phyloP scores from a whole-genome alignment of 1,284 basidiomycete species.

The Fomitopsis pinicola region DNA sequence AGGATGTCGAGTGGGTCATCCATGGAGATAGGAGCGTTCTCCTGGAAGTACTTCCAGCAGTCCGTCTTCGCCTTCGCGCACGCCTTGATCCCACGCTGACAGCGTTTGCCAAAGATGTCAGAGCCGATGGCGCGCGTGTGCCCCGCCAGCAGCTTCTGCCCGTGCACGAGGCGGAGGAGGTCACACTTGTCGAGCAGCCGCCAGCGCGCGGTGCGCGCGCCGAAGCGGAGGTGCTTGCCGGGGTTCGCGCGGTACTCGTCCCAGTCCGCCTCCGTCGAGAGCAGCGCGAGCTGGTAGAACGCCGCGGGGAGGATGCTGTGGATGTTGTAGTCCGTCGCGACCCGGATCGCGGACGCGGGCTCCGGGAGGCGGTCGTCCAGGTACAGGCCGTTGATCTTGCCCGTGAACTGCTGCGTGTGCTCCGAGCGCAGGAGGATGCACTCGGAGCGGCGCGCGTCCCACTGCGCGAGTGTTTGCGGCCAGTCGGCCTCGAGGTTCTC shows the following conservation, averaged over 20 bases:
- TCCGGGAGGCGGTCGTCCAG: slow-evolving; percentile 31
- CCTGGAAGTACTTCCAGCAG: slow-evolving; percentile 32
- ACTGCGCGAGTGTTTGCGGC: slow-evolving; percentile 30
- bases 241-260: slow-evolving; percentile 25
- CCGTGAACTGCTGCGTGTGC: slow-evolving; percentile 25
- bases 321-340: slow-evolving; percentile 28
- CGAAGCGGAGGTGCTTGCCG: slow-evolving; percentile 28
- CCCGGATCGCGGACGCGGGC: slow-evolving; percentile 29
- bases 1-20: slow-evolving; percentile 30
- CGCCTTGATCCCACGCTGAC: slow-evolving; percentile 23
- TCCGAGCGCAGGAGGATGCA: slow-evolving; percentile 27
- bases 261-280: slow-evolving; percentile 30
- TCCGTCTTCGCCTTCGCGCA: slow-evolving; percentile 26
- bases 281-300: slow-evolving; percentile 29
- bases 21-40: slow-evolving; percentile 30
- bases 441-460: slow-evolving; percentile 28
- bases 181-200: slow-evolving; percentile 27
- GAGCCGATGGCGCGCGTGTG: slow-evolving; percentile 28
- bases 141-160: slow-evolving; percentile 27
- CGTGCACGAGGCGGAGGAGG: slow-evolving; percentile 28
- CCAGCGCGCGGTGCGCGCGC: slow-evolving; percentile 29
- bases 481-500: slow-evolving; percentile 31
- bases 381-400: slow-evolving; percentile 27
- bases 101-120: slow-evolving; percentile 26
- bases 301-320: slow-evolving; percentile 30